Evolutionary conservation across 768 basidiomycete species (phyloP).

Genomic region (Myochromella boudieri): DNA sequence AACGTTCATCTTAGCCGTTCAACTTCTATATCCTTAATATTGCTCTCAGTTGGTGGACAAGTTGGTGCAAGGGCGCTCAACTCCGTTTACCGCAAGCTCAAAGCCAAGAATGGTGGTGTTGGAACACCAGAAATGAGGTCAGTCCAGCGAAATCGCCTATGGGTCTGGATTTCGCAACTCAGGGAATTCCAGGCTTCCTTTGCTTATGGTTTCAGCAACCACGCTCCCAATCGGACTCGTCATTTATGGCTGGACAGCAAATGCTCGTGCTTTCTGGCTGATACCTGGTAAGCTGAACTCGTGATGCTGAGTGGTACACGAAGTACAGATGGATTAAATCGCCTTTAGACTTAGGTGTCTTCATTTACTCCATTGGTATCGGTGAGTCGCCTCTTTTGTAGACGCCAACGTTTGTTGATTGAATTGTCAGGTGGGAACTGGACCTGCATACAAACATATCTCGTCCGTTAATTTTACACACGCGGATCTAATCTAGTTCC

Average conservation of each 20-base stretch:
- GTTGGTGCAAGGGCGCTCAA: conserved; percentile 45
- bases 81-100: conserved; percentile 42
- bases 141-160: not conserved
- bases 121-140: conserved; percentile 57
- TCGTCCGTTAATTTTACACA: conserved; percentile 40
- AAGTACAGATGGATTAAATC: not conserved
- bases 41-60: conserved; percentile 35
- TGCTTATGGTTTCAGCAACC: conserved; percentile 49
- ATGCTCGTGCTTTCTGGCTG: conserved; percentile 55
- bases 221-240: conserved; percentile 60
- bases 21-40: not conserved
- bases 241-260: conserved; percentile 62
- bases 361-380: conserved; percentile 47
- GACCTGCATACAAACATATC: conserved; percentile 56
- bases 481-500: conserved; percentile 7
- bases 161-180: not conserved
- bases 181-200: conserved; percentile 22
- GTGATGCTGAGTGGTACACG: not conserved
- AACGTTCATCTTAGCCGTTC: conserved; percentile 29
- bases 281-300: conserved; percentile 40
- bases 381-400: conserved; percentile 27
- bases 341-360: conserved; percentile 38
- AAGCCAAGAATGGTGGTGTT: conserved; percentile 46
- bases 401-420: not conserved
- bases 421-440: conserved; percentile 29